These are phyloP conservation scores for Ustilago shanxiensis DNA, from an alignment of 1,284 basidiomycete species.

Conservation along the genomic window DNA sequence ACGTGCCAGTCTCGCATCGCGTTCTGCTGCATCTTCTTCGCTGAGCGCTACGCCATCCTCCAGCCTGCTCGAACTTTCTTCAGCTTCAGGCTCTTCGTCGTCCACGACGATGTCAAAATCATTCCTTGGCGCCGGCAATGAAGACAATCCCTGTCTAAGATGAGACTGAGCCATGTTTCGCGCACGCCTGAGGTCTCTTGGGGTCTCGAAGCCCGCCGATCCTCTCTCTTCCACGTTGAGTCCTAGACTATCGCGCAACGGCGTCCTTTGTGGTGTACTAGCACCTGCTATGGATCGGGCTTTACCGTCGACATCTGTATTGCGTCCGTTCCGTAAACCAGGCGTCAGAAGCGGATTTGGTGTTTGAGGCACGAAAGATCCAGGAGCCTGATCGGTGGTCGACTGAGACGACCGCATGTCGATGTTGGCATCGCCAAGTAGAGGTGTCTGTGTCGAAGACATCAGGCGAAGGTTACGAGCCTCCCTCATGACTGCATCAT, in stretches of 20 bases:
- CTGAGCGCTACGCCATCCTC: slow-evolving; percentile 24
- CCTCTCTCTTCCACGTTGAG: slow-evolving; percentile 76
- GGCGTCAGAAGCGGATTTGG: slow-evolving; percentile 92
- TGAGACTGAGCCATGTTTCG: slow-evolving; percentile 70
- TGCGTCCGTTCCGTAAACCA: slow-evolving; percentile 50
- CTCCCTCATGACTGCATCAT: slow-evolving; percentile 80
- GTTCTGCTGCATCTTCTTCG: slow-evolving; percentile 83
- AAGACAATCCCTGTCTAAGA: slow-evolving; percentile 84
- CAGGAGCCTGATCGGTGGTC: slow-evolving; percentile 6
- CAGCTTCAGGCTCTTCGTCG: slow-evolving; percentile 55
- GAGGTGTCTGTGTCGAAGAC: slow-evolving; percentile 89
- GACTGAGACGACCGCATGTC: slow-evolving; percentile 19
- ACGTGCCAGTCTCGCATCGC: slow-evolving; percentile 82
- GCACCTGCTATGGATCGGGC: slow-evolving; percentile 16
- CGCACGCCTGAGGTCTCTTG: slow-evolving; percentile 49
- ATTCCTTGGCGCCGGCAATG: slow-evolving; percentile 92
- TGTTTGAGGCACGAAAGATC: slow-evolving; percentile 78
- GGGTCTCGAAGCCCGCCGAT: slow-evolving; percentile 46
- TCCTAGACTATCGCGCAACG: slow-evolving; percentile 87
- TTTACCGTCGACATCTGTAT: not conserved
- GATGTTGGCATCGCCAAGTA: slow-evolving; percentile 97
- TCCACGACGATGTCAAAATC: slow-evolving; percentile 96
- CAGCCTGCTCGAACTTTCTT: slow-evolving; percentile 4
- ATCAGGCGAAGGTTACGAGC: slow-evolving; percentile 94
- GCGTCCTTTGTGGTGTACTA: slow-evolving; percentile 85